Evolutionary conservation across 2,329 filamentous ascomycete genomes (phyloP).

Genomic region (Beauveria rudraprayagi): DNA sequence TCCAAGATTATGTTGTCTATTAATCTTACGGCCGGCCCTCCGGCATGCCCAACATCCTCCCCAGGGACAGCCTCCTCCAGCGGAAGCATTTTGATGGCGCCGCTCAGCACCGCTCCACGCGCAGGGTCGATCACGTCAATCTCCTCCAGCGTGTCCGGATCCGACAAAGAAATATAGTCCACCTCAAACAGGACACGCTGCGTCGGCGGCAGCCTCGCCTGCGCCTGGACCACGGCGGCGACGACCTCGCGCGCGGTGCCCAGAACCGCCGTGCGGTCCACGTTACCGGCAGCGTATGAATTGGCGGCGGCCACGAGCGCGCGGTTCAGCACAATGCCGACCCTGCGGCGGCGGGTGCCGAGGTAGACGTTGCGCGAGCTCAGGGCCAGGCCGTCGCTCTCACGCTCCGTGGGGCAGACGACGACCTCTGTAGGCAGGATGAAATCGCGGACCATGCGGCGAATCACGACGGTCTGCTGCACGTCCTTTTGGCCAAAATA

Average conservation of each 20-base stretch:
- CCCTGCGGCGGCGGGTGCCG: slow-evolving; percentile 60
- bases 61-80: slow-evolving; percentile 60
- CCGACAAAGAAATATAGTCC: slow-evolving; percentile 87
- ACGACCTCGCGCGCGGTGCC: slow-evolving; percentile 58
- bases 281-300: slow-evolving; percentile 47
- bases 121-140: slow-evolving; percentile 59
- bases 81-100: slow-evolving; percentile 82
- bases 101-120: slow-evolving; percentile 77
- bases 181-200: slow-evolving; percentile 69
- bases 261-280: slow-evolving; percentile 59
- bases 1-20: slow-evolving; percentile 86
- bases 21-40: slow-evolving; percentile 69
- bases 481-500: slow-evolving; percentile 98
- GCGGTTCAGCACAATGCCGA: slow-evolving; percentile 63
- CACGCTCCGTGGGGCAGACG: slow-evolving; percentile 67
- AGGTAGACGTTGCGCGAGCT: slow-evolving; percentile 94
- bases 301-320: slow-evolving; percentile 64
- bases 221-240: slow-evolving; percentile 46
- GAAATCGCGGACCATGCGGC: slow-evolving; percentile 80
- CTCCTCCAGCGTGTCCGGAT: slow-evolving; percentile 77
- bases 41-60: slow-evolving; percentile 68
- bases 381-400: slow-evolving; percentile 75
- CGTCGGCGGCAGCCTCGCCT: slow-evolving; percentile 49
- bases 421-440: slow-evolving; percentile 67
- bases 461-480: slow-evolving; percentile 88